phyloP scores from a whole-genome alignment of 2,329 filamentous ascomycete genomes.

The Elsinoe perseae region DNA sequence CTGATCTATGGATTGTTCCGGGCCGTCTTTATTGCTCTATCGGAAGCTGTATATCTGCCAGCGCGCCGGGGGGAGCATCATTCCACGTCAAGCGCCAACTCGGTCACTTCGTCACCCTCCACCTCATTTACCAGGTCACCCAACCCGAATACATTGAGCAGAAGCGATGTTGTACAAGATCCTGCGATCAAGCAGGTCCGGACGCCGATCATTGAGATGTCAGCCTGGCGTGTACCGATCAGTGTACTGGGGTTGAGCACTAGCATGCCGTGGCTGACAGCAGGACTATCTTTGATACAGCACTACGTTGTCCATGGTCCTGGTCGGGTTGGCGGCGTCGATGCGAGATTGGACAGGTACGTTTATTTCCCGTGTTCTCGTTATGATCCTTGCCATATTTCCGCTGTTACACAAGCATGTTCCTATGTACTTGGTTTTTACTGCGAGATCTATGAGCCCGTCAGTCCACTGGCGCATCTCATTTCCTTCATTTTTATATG shows the following conservation, averaged over 20 bases:
- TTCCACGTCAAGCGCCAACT: constrained; percentile 19
- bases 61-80: constrained; percentile 34
- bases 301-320: constrained; percentile 66
- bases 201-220: constrained; percentile 65
- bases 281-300: constrained; percentile 66
- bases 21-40: constrained; percentile 55
- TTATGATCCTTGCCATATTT: background rate
- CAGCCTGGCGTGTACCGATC: constrained; percentile 64
- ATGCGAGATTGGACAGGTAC: constrained; percentile 87
- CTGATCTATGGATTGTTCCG: constrained; percentile 50
- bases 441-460: background rate
- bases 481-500: constrained; percentile 1
- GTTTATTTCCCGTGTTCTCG: constrained; percentile 32
- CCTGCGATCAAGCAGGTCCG: constrained; percentile 23
- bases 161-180: constrained; percentile 14
- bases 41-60: constrained; percentile 60
- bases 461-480: background rate
- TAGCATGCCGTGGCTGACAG: constrained; percentile 87
- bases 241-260: constrained; percentile 64
- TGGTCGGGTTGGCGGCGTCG: constrained; percentile 63
- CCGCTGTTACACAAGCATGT: constrained; percentile 11
- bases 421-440: background rate
- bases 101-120: background rate
- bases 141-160: constrained; percentile 19
- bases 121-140: constrained; percentile 21